Percentiles rank a stretch among this genome's conserved stretches.
phyloP scores from a whole-genome alignment of 129 eudicot genomes.

The Gnaphalium uliginosum region DNA sequence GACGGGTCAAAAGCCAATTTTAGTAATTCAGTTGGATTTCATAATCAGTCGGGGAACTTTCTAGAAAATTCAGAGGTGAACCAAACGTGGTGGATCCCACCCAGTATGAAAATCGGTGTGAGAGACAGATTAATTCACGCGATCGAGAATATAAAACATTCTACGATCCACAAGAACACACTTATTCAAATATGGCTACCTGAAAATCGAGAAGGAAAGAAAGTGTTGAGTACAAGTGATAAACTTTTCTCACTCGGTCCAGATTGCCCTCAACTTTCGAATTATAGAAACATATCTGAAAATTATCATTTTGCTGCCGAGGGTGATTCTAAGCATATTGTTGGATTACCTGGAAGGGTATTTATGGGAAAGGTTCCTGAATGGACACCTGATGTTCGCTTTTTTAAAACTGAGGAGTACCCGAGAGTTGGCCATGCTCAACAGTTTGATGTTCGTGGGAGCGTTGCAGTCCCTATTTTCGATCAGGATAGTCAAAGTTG shows the following conservation, averaged over 20 bases:
- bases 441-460: constrained; percentile 75
- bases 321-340: constrained; percentile 49
- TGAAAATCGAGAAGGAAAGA: constrained; percentile 53
- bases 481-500: constrained; percentile 63
- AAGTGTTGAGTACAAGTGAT: constrained; percentile 57
- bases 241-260: constrained; percentile 63
- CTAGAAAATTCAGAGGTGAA: constrained; percentile 41
- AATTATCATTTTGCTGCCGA: constrained; percentile 58
- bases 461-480: constrained; percentile 86
- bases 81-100: constrained; percentile 75
- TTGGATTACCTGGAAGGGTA: constrained; percentile 89
- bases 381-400: constrained; percentile 96
- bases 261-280: constrained; percentile 60
- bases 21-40: constrained; percentile 24
- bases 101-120: constrained; percentile 43
- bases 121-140: constrained; percentile 63
- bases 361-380: constrained; percentile 76
- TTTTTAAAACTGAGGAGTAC: constrained; percentile 72
- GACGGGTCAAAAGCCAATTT: constrained; percentile 31
- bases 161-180: constrained; percentile 44
- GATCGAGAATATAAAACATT: constrained; percentile 48
- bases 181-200: constrained; percentile 92
- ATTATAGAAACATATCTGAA: constrained; percentile 65
- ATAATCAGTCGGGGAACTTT: constrained; percentile 35
- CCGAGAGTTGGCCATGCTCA: constrained; percentile 73